Evolutionary conservation across 305 asterid genomes (phyloP), one percentile per base, ranked within the genome.

Genomic region (Fraxinus angustifolia): DNA sequence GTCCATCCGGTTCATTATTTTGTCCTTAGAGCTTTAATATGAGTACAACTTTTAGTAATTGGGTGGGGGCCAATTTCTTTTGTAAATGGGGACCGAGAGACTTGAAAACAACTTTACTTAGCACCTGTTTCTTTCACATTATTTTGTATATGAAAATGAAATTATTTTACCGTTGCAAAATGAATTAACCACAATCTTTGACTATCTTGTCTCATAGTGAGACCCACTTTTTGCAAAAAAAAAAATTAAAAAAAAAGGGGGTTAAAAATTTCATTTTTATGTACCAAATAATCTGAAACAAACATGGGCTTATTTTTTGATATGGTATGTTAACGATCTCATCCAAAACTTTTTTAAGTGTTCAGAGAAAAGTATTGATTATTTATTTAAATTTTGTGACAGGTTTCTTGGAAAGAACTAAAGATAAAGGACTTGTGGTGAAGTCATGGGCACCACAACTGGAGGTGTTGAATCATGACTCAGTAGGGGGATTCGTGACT

Each of bases 401-500:
- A 58, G 68, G 68, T 58, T 58, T 58, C 68, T 42, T 86, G 87
- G 90, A 86, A 50, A 86, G 91, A 34, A 93, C 91, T 1, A 82
- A 78, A 14, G 87, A 80, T 0, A 80, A 84, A 70, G 93, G 96
- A 0, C 74, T 89, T 4, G 87, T 93, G 8, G 78, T 90, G 17
- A 87, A 87, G 70, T 65, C 90, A 33, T 93, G 97, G 96, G 96
- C 92, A 3, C 94, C 95, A 4, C 97, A 91, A 83, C 79, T 50
- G 86, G 92, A 85, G 76, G 87, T 90, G 33, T 80, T 92, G 82
- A 79, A 83, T 10, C 95, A 92, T 79, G 87, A 40, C 2, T 68
- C 97, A 4, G 91, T 93, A 30, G 92, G 86, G 0, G 97, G 93
- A 1, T 93, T 93, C 83, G 94, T 91, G 75, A 91, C 95, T 0